A percentile compares a stretch with the other conserved stretches of the same genome.
Evolutionary conservation across 2,329 filamentous ascomycete species (phyloP).

Genomic region (Cladosporium sp.): DNA sequence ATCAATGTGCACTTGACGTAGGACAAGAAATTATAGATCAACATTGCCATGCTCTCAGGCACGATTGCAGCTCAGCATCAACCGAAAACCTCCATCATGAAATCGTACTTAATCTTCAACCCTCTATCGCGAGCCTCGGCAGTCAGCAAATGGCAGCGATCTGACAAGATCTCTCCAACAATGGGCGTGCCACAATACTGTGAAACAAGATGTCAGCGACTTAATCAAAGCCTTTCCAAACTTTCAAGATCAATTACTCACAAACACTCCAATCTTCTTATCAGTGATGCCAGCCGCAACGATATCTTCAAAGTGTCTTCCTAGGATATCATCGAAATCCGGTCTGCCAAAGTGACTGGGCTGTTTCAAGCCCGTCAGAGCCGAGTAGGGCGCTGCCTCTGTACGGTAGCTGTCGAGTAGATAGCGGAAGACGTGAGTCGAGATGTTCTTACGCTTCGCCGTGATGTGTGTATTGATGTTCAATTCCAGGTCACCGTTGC

Average conservation of each 20-base stretch:
- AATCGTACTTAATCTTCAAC: conserved; percentile 52
- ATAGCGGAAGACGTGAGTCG: conserved; percentile 53
- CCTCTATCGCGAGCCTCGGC: conserved; percentile 49
- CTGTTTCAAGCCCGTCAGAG: conserved; percentile 52
- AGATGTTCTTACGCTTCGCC: conserved; percentile 50
- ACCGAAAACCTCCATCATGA: conserved; percentile 57
- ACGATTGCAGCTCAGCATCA: not conserved
- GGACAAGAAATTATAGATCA: not conserved
- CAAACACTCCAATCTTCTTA: conserved; percentile 52
- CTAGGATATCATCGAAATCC: conserved; percentile 51
- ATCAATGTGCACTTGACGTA: not conserved
- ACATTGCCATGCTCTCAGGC: not conserved
- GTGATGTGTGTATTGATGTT: conserved; percentile 56
- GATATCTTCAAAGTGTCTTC: conserved; percentile 54
- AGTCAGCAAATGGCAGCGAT: conserved; percentile 50
- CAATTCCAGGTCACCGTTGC: conserved; percentile 44
- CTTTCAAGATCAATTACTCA: not conserved
- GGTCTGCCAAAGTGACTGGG: conserved; percentile 53
- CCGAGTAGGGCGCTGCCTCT: conserved; percentile 47
- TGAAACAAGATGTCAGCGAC: not conserved
- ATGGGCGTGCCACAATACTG: conserved; percentile 52
- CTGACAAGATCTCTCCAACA: conserved; percentile 53
- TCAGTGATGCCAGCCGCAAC: conserved; percentile 33
- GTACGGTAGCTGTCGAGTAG: conserved; percentile 55
- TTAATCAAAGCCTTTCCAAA: not conserved